phyloP scores from a whole-genome alignment of 108 stramenopile species.

The Hondaea fermentalgiana region DNA sequence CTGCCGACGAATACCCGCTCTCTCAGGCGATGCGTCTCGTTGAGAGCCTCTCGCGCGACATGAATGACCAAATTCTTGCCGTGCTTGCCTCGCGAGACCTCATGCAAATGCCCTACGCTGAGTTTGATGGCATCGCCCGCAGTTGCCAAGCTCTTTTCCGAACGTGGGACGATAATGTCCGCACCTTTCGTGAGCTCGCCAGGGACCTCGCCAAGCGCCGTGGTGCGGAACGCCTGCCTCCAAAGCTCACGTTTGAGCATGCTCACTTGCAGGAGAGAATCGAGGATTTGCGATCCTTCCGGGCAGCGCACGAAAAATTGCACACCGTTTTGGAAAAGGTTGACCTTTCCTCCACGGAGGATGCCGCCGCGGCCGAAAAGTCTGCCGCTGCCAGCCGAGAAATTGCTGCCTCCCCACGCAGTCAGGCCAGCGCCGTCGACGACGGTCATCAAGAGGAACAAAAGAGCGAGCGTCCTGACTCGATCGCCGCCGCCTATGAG shows the following conservation, averaged over 20 bases:
- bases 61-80: slow-evolving; percentile 30
- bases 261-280: slow-evolving; percentile 53
- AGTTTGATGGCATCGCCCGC: slow-evolving; percentile 26
- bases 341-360: background rate
- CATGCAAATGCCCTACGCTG: slow-evolving; percentile 37
- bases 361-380: background rate
- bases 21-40: slow-evolving; percentile 65
- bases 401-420: background rate
- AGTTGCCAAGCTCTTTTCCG: slow-evolving; percentile 23
- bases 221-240: slow-evolving; percentile 64
- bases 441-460: background rate
- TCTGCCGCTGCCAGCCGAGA: background rate
- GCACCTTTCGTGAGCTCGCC: slow-evolving; percentile 31
- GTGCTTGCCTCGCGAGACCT: slow-evolving; percentile 26
- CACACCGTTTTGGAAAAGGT: slow-evolving; percentile 35
- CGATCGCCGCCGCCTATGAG: background rate
- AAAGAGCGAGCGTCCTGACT: background rate
- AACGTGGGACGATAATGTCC: slow-evolving; percentile 60
- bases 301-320: slow-evolving; percentile 32
- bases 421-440: background rate
- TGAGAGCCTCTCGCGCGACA: slow-evolving; percentile 66
- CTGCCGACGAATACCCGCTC: slow-evolving; percentile 70
- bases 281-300: slow-evolving; percentile 59
- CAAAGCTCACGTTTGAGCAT: slow-evolving; percentile 55
- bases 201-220: slow-evolving; percentile 21